phyloP scores from a whole-genome alignment of 2,329 filamentous ascomycete genomes.

The Phoma sp. region DNA sequence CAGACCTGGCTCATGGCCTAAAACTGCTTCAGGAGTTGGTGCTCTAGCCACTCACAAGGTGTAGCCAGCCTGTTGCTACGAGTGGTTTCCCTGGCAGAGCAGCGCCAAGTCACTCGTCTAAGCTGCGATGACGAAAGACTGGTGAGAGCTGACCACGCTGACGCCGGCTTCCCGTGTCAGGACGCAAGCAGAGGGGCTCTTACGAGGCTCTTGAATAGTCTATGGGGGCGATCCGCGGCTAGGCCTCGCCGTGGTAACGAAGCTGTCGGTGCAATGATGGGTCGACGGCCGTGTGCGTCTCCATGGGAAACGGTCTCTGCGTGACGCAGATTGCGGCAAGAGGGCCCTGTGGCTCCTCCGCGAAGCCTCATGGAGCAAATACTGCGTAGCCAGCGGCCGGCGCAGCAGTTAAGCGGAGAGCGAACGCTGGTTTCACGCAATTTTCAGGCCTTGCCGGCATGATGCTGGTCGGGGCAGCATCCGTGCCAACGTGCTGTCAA shows the following conservation, averaged over 20 bases:
- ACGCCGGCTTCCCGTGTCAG: conserved; percentile 22
- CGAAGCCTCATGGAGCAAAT: conserved; percentile 16
- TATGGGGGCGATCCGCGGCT: conserved; percentile 16
- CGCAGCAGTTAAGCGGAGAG: conserved; percentile 32
- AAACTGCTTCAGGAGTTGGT: conserved; percentile 25
- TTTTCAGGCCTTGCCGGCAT: conserved; percentile 28
- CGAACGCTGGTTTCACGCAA: conserved; percentile 35
- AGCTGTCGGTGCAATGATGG: conserved; percentile 16
- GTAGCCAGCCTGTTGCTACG: conserved; percentile 23
- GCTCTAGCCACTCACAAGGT: conserved; percentile 28
- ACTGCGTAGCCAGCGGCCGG: conserved; percentile 21
- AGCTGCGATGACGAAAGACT: conserved; percentile 40
- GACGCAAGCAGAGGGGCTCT: conserved; percentile 26
- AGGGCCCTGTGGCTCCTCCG: conserved; percentile 8
- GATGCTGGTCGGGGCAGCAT: conserved; percentile 29
- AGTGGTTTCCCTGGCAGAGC: conserved; percentile 37
- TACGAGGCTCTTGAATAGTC: conserved; percentile 2
- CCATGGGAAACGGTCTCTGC: conserved; percentile 34
- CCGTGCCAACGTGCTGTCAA: conserved; percentile 31
- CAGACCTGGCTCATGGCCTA: conserved; percentile 18
- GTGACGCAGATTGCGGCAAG: conserved; percentile 30
- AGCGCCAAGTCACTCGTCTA: conserved; percentile 30
- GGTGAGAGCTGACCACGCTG: conserved; percentile 25
- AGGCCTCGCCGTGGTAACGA: conserved; percentile 21
- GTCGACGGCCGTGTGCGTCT: conserved; percentile 20